Conservation (phyloP, 257 asterid genomes). For the Paulownia fortunei region DNA sequence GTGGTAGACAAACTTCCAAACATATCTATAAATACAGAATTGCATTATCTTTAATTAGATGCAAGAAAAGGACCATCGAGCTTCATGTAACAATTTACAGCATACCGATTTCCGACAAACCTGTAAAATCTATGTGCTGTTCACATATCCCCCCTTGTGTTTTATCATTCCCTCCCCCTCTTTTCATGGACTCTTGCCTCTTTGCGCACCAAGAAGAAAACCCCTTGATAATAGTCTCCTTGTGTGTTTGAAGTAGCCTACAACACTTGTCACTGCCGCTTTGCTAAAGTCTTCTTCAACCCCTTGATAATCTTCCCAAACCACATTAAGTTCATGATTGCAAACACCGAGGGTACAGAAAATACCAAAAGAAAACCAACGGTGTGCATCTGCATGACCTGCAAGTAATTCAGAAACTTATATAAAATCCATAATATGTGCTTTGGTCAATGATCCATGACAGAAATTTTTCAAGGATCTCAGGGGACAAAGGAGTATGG, state of each 20-base stretch:
- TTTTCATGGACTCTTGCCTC: not conserved
- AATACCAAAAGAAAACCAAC: slow-evolving; percentile 74
- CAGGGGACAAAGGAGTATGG: not conserved
- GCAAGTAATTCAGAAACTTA: slow-evolving; percentile 36
- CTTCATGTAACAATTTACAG: slow-evolving; percentile 38
- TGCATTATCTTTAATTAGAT: slow-evolving; percentile 27
- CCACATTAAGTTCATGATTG: slow-evolving; percentile 88
- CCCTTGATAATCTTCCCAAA: slow-evolving; percentile 93
- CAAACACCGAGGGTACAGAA: slow-evolving; percentile 70
- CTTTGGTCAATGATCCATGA: not conserved
- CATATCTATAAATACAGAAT: slow-evolving; percentile 25
- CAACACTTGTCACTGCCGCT: slow-evolving; percentile 45
- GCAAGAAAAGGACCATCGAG: slow-evolving; percentile 18
- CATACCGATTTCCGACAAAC: not conserved
- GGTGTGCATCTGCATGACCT: slow-evolving; percentile 86
- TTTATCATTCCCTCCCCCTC: not conserved
- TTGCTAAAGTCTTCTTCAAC: slow-evolving; percentile 69
- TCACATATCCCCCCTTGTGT: not conserved
- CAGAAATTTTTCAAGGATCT: not conserved
- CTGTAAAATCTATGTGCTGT: not conserved
- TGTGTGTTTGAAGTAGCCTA: not conserved
- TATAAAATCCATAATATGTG: not conserved
- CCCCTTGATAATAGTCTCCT: not conserved
- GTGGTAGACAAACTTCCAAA: slow-evolving; percentile 17
- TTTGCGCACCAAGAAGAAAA: slow-evolving; percentile 8